These are phyloP conservation scores for Paragyromitra xinjiangensis DNA, from an alignment of 495 filamentous ascomycete genomes.

Conservation along the genomic window DNA sequence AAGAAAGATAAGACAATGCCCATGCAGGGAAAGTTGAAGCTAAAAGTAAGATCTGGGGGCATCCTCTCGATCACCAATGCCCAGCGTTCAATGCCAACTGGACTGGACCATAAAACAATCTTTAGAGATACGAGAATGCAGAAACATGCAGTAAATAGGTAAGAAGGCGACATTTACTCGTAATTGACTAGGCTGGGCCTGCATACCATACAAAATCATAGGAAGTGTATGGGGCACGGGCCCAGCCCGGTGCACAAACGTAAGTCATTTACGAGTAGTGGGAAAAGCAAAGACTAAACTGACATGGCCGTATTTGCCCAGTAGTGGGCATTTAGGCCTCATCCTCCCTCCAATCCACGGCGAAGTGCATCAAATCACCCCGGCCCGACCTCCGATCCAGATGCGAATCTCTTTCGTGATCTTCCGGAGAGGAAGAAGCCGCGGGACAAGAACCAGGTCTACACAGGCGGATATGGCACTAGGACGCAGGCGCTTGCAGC, in stretches of 20 bases:
- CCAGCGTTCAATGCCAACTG: conserved; percentile 20
- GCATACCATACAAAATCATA: too few species aligned
- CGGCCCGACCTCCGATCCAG: conserved; percentile 29
- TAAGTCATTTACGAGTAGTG: neutral
- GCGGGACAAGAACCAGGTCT: conserved; percentile 11
- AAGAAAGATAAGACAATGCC: conserved; percentile 37
- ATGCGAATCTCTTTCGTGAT: conserved; percentile 39
- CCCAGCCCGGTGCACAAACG: too few species aligned
- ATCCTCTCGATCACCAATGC: conserved; percentile 36
- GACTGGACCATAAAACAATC: conserved; percentile 38
- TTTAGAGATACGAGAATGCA: conserved; percentile 33
- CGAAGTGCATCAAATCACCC: conserved; percentile 14
- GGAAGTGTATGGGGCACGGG: too few species aligned
- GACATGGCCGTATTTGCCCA: conserved; percentile 5
- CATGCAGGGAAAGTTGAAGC: conserved; percentile 19
- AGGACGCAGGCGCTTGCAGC: conserved; percentile 27
- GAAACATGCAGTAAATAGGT: conserved; percentile 8
- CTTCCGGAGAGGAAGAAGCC: neutral
- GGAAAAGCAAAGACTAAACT: conserved; percentile 6
- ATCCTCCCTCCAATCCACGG: neutral
- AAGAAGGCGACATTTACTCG: conserved; percentile 1
- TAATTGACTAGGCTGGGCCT: too few species aligned
- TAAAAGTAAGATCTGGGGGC: conserved; percentile 30
- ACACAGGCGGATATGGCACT: conserved; percentile 10
- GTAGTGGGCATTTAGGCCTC: neutral